Conservation (phyloP, 495 filamentous ascomycete genomes). For the Hypoxylon intermedium region DNA sequence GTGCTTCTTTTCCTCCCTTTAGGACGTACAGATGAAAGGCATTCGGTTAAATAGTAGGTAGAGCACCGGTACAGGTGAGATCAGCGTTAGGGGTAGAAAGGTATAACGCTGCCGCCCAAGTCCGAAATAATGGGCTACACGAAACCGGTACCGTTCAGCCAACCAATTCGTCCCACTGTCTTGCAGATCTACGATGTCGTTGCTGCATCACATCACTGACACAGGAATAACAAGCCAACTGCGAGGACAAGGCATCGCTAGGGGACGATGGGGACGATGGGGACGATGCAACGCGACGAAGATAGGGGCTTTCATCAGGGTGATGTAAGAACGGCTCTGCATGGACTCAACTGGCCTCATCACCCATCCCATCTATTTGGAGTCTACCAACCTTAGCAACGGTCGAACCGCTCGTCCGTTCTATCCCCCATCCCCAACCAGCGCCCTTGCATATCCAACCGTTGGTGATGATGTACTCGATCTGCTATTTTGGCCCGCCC, state of each 20-base stretch:
- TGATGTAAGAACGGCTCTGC: too few species aligned
- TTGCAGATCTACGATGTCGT: constrained; percentile 20
- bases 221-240: neutral
- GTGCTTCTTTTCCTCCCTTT: too few species aligned
- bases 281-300: too few species aligned
- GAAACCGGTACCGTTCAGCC: constrained; percentile 16
- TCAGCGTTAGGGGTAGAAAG: too few species aligned
- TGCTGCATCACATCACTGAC: neutral
- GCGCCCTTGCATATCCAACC: constrained; percentile 17
- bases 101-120: constrained; percentile 32
- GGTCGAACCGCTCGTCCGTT: neutral
- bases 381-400: neutral
- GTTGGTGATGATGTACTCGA: neutral
- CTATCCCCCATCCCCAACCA: neutral
- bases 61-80: too few species aligned
- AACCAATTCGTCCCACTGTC: neutral
- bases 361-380: neutral
- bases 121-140: constrained; percentile 25
- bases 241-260: neutral
- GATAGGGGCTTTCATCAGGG: too few species aligned
- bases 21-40: too few species aligned
- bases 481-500: too few species aligned
- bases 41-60: too few species aligned
- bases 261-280: neutral
- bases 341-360: too few species aligned